Percentiles rank a stretch among this genome's conserved stretches.
Conservation (phyloP, 2,329 filamentous ascomycete species). For the Colletotrichum sp. region DNA sequence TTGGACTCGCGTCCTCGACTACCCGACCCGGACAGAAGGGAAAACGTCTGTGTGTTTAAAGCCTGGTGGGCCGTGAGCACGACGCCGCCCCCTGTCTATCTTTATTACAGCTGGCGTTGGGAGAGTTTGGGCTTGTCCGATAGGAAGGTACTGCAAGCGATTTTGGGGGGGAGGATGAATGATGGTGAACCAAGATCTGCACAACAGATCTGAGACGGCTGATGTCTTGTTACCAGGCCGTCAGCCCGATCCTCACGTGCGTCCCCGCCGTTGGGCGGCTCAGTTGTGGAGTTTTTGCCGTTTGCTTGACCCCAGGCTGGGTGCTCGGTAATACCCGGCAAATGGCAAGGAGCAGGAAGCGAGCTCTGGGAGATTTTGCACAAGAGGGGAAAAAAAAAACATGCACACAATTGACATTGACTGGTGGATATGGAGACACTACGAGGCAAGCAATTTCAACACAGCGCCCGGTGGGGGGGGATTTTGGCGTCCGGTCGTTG, state of each 20-base stretch:
- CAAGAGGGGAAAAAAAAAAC: background rate
- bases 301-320: background rate
- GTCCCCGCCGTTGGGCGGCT: background rate
- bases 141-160: background rate
- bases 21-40: background rate
- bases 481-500: background rate
- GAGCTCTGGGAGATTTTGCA: background rate
- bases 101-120: background rate
- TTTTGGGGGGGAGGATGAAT: background rate
- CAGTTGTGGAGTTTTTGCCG: background rate
- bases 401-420: background rate
- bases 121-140: background rate
- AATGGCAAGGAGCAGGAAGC: background rate
- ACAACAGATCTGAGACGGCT: background rate
- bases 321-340: slow-evolving; percentile 9
- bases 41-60: background rate
- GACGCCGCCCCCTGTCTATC: background rate
- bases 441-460: background rate
- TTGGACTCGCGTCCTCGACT: background rate
- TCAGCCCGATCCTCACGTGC: background rate
- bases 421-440: background rate
- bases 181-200: background rate
- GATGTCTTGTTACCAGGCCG: background rate
- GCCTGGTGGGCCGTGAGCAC: background rate
- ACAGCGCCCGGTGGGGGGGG: background rate